Evolutionary conservation across 495 filamentous ascomycete genomes (phyloP), one percentile per base, ranked within the genome.

Genomic region (Bryoglossum gracile): DNA sequence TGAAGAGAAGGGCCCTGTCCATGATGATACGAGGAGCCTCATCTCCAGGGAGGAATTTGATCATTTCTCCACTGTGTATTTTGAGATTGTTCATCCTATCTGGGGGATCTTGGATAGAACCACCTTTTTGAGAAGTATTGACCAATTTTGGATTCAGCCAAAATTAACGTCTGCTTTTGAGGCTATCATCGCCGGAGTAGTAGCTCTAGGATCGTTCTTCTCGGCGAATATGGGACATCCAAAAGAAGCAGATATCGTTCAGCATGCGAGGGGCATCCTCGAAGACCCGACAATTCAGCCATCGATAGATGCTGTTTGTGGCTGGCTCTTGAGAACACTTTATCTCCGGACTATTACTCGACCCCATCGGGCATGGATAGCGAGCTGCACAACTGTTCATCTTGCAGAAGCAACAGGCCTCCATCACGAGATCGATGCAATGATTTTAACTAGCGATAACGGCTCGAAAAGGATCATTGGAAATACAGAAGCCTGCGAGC

Each of bases 331-430:
- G 5, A 69, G 74, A 25, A 63, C 67, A 6, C 61, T 73, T 6
- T 78, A 77, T 56, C 58, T 80, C 6, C 63, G 76, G 23, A 65
- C 70, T 55, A 75, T 71, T 5, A 65, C 69, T 9, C 63, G 70
- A 18, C 74, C 75, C 9, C 69, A 80, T 46, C 64, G 66, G 3
- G 64, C 71, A 16, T 78, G 73, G 73, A 72, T 78, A 65, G 73
- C 73, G 2, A 77, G 72, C 45, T 75, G 71, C 52, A 72, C 67
- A 9, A 48, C 74, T 24, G 73, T 80, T 62, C 74, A 78, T 43
- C 43, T 78, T 0, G 60, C 74, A 9, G 74, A 78, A 56, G 70
- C 73, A 1, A 58, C 68, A 1, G 69, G 68, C 1, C 51, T 78
- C 4, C 68, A 76, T 34, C 62, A 65, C 22, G 74, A 68, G 32